These are phyloP conservation scores for Coriolopsis trogii DNA, from an alignment of 1,284 basidiomycete genomes.

Conservation along the genomic window DNA sequence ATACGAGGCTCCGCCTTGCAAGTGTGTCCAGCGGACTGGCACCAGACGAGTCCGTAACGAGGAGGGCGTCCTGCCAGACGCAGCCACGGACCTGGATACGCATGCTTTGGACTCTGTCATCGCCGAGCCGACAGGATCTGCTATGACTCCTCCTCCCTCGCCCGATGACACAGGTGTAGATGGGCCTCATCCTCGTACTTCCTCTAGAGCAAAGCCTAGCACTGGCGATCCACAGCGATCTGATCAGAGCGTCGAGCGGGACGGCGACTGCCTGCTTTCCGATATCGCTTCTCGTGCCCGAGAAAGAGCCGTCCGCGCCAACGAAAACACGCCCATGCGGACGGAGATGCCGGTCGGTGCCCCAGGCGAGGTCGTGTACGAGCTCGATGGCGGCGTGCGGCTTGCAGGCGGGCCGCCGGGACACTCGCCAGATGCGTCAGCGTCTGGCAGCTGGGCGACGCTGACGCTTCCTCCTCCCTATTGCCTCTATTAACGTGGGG, in stretches of 20 bases:
- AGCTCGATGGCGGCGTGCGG: not conserved
- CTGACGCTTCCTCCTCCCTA: not conserved
- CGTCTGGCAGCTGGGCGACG: not conserved
- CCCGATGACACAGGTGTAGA: not conserved
- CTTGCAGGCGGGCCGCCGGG: not conserved
- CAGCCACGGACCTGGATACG: not conserved
- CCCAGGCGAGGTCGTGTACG: not conserved
- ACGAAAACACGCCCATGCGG: too few species aligned
- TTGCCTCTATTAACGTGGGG: not conserved
- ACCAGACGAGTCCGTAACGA: too few species aligned
- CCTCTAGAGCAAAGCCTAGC: too few species aligned
- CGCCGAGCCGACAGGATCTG: not conserved
- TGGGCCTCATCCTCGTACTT: not conserved
- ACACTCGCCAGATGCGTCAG: not conserved
- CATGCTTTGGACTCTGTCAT: not conserved
- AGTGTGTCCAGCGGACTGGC: too few species aligned
- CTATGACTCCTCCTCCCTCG: too few species aligned
- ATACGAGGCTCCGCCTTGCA: too few species aligned
- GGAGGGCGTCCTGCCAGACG: too few species aligned
- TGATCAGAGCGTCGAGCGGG: too few species aligned
- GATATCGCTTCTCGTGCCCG: not conserved
- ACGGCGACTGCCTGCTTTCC: too few species aligned
- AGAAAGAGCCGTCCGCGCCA: not conserved
- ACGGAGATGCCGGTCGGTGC: too few species aligned
- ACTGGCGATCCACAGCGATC: too few species aligned